Evolutionary conservation across 805 yeast species (phyloP).

Genomic region (Kuraishia cidri): DNA sequence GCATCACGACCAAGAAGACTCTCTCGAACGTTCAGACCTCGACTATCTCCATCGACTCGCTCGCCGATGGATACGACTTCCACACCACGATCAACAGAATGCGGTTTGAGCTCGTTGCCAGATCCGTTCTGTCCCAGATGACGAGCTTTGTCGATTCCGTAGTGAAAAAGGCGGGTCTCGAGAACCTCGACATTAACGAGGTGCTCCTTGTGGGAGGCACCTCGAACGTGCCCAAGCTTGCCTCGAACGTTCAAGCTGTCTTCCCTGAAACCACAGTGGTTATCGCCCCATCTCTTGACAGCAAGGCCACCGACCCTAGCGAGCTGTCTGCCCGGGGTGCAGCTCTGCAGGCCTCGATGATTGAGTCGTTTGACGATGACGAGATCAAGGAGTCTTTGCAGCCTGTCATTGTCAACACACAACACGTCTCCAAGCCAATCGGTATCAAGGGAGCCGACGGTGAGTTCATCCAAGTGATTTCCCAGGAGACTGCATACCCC

Average conservation of each 20-base stretch:
- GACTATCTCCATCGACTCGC: slow-evolving; percentile 88
- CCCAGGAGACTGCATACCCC: slow-evolving; percentile 85
- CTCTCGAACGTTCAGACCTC: slow-evolving; percentile 83
- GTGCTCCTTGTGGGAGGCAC: slow-evolving; percentile 90
- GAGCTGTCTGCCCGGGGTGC: slow-evolving; percentile 92
- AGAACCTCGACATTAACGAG: slow-evolving; percentile 80
- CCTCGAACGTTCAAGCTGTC: slow-evolving; percentile 57
- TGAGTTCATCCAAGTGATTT: slow-evolving; percentile 59
- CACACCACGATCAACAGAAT: slow-evolving; percentile 89
- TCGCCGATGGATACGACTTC: slow-evolving; percentile 92
- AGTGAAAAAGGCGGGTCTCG: slow-evolving; percentile 77
- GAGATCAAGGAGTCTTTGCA: slow-evolving; percentile 74
- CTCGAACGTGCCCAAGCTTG: slow-evolving; percentile 87
- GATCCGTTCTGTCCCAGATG: slow-evolving; percentile 70
- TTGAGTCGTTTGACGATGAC: slow-evolving; percentile 75
- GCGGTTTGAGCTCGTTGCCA: slow-evolving; percentile 82
- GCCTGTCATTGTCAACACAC: slow-evolving; percentile 81
- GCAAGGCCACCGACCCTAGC: slow-evolving; percentile 79
- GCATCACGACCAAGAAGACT: slow-evolving; percentile 82
- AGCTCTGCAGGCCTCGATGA: slow-evolving; percentile 88
- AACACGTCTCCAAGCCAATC: slow-evolving; percentile 75
- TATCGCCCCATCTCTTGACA: slow-evolving; percentile 66
- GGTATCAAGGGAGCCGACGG: slow-evolving; percentile 76
- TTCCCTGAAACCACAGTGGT: slow-evolving; percentile 78
- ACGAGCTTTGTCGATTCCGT: slow-evolving; percentile 65